Evolutionary conservation across 2,329 filamentous ascomycete genomes (phyloP), one percentile per base, ranked within the genome.

Genomic region (Microsporum canis): DNA sequence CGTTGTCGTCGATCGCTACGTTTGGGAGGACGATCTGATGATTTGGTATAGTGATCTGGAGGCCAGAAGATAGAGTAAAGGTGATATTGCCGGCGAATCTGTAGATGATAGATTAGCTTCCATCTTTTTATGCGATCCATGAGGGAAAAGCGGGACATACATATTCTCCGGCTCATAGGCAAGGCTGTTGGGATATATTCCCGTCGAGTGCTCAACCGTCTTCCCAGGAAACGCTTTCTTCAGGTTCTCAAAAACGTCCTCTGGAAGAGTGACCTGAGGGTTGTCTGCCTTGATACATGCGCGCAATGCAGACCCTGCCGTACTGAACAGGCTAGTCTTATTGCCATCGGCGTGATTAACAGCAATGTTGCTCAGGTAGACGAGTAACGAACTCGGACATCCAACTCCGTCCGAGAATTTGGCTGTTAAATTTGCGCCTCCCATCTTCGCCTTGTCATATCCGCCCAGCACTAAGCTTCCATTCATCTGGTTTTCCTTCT

Each of bases 1-100:
- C 61, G 29, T 63, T 61, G 31, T 60, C 34, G 58, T 68, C 63
- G 59, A 71, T 66, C 4, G 60, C 53, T 7, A 66, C 23, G 38
- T 71, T 63, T 0, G 71, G 71, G 10, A 69, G 57, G 10, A 73
- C 65, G 14, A 73, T 66, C 62, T 72, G 69, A 51, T 68, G 63
- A 61, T 72, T 73, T 14, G 68, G 66, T 33, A 73, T 68, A 3
- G 60, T 64, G 23, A 69, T 62, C n/a, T 61, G 43, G 12, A 68
- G 58, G 5, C 62, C 63, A 12, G 63, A 64, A 27, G 56, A 47
- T 7, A 68, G 47, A 7, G n/a, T 59, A 56, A 66, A 60, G 5
- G 63, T 66, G 6, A 66, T 53, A 45, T 66, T 57, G n/a, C 64
- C 66, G 10, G 27, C 17, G 45, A 59, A 62, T 17, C 60, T 62